phyloP scores from a whole-genome alignment of 1,284 basidiomycete genomes.

The Bondarzewia mesenterica region DNA sequence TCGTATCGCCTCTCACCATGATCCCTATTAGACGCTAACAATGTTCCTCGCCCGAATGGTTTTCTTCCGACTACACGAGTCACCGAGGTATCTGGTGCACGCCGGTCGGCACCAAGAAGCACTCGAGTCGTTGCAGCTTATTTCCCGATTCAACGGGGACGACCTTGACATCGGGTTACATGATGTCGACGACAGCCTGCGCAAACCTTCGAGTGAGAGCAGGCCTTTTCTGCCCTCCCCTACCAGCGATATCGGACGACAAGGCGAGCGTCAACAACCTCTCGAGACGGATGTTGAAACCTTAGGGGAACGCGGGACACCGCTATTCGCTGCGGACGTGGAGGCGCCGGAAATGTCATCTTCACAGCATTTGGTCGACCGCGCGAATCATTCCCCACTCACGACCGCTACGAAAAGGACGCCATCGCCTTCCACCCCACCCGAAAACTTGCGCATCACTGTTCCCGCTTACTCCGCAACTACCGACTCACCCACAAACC shows the following conservation, averaged over 20 bases:
- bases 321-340: not conserved
- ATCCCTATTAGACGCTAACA: constrained; percentile 54
- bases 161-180: constrained; percentile 55
- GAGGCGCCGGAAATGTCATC: no score
- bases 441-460: not conserved
- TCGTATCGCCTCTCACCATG: not conserved
- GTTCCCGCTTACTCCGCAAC: constrained; percentile 30
- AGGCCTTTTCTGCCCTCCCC: constrained; percentile 1
- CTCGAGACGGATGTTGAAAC: not conserved
- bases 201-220: not conserved
- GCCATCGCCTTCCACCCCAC: not conserved
- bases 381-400: no score
- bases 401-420: no score
- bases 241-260: not conserved
- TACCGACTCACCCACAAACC: constrained; percentile 28
- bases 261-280: no score
- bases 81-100: constrained; percentile 84
- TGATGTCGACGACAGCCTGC: constrained; percentile 58
- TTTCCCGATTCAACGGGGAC: constrained; percentile 79
- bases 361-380: no score
- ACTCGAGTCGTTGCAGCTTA: constrained; percentile 70
- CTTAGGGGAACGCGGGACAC: not conserved
- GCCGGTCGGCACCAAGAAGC: constrained; percentile 80
- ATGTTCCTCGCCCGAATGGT: constrained; percentile 86
- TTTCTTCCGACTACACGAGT: constrained; percentile 90